A percentile compares a stretch with the other conserved stretches of the same genome.
Conservation (phyloP, 106 monocot genomes). For the Platanthera guangdongensis region DNA sequence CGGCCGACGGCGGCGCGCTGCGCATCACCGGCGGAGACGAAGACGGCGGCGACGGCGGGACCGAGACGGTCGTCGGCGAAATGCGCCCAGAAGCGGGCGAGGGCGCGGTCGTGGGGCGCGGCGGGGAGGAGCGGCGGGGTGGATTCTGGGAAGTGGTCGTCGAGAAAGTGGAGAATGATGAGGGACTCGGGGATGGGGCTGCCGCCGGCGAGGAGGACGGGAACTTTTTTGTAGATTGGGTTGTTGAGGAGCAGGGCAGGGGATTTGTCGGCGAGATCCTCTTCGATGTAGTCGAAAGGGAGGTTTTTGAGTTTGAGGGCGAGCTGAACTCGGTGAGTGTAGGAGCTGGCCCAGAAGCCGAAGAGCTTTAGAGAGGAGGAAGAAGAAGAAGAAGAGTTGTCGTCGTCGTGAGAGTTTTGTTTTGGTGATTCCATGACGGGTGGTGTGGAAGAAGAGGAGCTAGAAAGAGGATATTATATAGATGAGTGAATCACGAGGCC, state of each 20-base stretch:
- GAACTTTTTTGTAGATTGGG: slow-evolving; percentile 65
- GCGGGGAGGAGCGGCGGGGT: slow-evolving; percentile 26
- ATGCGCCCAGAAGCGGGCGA: slow-evolving; percentile 56
- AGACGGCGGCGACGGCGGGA: slow-evolving; percentile 42
- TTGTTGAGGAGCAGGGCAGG: slow-evolving; percentile 43
- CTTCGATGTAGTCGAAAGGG: slow-evolving; percentile 55
- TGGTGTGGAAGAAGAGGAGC: too few relatives aligned
- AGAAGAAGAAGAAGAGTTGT: too few relatives aligned
- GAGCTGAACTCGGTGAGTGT: slow-evolving; percentile 65
- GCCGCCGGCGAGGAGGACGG: slow-evolving; percentile 52
- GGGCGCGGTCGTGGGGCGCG: slow-evolving; percentile 38
- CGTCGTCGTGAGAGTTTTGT: too few relatives aligned
- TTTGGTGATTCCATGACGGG: too few relatives aligned
- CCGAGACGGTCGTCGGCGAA: slow-evolving; percentile 52
- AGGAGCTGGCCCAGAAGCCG: slow-evolving; percentile 54
- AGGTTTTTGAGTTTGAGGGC: slow-evolving; percentile 61
- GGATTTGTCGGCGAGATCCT: slow-evolving; percentile 51
- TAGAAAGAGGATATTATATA: too few relatives aligned
- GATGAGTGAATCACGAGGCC: too few relatives aligned
- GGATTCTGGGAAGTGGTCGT: slow-evolving; percentile 25
- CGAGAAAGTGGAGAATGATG: slow-evolving; percentile 69
- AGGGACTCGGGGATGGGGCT: slow-evolving; percentile 45
- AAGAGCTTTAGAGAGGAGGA: slow-evolving; percentile 1
- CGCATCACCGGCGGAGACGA: slow-evolving; percentile 40
- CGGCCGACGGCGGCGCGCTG: slow-evolving; percentile 41